Percentiles rank a stretch among this genome's conserved stretches.
These are phyloP conservation scores for Pneumocystis murina DNA, from an alignment of 1,139 yeast species.

Conservation along the genomic window DNA sequence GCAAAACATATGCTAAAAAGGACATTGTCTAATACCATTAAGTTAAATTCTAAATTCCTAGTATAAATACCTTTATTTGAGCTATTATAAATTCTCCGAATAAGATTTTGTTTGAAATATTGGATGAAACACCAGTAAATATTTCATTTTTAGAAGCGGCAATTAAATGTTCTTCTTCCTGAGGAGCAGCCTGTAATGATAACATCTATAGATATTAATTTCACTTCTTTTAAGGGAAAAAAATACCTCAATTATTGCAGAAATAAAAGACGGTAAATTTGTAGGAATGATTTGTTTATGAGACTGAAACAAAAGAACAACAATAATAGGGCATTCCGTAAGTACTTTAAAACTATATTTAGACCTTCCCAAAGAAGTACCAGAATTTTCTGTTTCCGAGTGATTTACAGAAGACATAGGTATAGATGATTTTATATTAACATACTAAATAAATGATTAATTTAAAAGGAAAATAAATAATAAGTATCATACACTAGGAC, in stretches of 20 bases:
- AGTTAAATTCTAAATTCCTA: neutral
- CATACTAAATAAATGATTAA: conserved; percentile 1
- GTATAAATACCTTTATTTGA: conserved; percentile 49
- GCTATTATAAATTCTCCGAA: conserved; percentile 83
- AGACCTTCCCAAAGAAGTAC: conserved; percentile 36
- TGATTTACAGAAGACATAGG: conserved; percentile 32
- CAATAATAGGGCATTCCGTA: conserved; percentile 93
- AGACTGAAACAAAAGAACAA: conserved; percentile 80
- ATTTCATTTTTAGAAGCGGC: conserved; percentile 43
- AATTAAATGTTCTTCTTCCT: conserved; percentile 49
- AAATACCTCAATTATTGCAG: conserved; percentile 47
- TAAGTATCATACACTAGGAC: neutral
- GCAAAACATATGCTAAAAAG: conserved; percentile 79
- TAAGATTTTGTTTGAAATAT: conserved; percentile 61
- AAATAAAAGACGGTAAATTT: conserved; percentile 63
- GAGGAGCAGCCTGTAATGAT: conserved; percentile 60
- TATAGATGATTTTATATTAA: conserved; percentile 24
- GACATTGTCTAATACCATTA: conserved; percentile 49
- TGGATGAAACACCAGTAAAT: conserved; percentile 42
- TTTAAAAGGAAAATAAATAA: neutral
- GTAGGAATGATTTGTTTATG: conserved; percentile 62
- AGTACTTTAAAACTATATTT: conserved; percentile 76
- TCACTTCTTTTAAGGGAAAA: too few species aligned
- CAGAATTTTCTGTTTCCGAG: conserved; percentile 24
- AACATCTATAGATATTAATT: conserved; percentile 28